Evolutionary conservation across 148 eudicot genomes (phyloP).

Genomic region (Fallopia convolvulus): DNA sequence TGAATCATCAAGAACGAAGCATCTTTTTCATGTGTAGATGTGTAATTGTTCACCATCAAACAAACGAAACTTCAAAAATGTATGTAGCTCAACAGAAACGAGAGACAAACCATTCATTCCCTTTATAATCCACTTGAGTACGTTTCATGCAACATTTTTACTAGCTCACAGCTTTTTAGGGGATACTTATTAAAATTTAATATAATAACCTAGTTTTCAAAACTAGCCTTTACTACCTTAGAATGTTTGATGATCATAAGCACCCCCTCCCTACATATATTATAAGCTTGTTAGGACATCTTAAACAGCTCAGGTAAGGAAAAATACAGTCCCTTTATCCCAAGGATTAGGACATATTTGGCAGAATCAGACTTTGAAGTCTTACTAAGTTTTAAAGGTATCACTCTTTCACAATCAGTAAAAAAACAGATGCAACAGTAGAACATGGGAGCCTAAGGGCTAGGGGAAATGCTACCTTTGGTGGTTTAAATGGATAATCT

Average conservation of each 20-base stretch:
- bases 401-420: not conserved
- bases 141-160: not conserved
- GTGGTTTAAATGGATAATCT: constrained; percentile 10
- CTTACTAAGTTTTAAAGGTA: not conserved
- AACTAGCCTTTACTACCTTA: not conserved
- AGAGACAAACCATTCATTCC: not conserved
- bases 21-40: not conserved
- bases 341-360: not conserved
- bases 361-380: not conserved
- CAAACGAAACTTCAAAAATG: not conserved
- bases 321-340: not conserved
- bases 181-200: not conserved
- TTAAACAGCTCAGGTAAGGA: not conserved
- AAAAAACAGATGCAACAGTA: not conserved
- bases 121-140: not conserved
- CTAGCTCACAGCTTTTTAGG: not conserved
- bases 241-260: not conserved
- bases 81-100: not conserved
- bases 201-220: not conserved
- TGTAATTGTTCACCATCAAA: not conserved
- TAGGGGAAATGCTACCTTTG: not conserved
- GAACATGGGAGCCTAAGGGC: not conserved
- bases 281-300: not conserved
- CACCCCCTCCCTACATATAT: not conserved
- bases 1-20: not conserved